Percentiles rank a stretch among this genome's conserved stretches.
phyloP scores from a whole-genome alignment of 106 monocot genomes.

The Platanthera guangdongensis region DNA sequence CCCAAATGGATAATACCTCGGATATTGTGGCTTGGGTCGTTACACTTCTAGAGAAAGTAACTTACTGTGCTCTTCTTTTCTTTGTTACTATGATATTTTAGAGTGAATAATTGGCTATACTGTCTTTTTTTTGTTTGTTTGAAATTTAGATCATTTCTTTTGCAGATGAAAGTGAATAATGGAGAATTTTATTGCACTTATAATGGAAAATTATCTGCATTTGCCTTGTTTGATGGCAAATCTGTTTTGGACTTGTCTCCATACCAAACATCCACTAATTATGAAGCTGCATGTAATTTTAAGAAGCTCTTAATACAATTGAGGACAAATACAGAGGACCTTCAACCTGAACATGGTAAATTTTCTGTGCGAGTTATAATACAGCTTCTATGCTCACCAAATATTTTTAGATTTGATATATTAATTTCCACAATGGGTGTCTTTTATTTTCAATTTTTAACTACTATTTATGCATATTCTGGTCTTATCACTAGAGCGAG shows the following conservation, averaged over 20 bases:
- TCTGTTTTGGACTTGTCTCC: slow-evolving; percentile 18
- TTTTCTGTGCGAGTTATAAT: neutral
- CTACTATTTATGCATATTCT: neutral
- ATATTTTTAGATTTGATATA: neutral
- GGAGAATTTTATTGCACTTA: slow-evolving; percentile 38
- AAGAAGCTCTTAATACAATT: slow-evolving; percentile 23
- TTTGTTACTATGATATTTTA: neutral
- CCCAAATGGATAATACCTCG: too few species aligned
- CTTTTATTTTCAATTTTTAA: neutral
- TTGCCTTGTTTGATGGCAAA: slow-evolving; percentile 65
- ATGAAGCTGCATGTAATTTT: slow-evolving; percentile 20
- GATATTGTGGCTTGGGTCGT: too few species aligned
- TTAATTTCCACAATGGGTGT: neutral
- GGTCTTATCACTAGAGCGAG: neutral
- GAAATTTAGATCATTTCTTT: neutral
- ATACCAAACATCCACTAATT: slow-evolving; percentile 55
- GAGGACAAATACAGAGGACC: slow-evolving; percentile 26
- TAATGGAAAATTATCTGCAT: slow-evolving; percentile 56
- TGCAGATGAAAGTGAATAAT: slow-evolving; percentile 45
- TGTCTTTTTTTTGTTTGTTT: neutral
- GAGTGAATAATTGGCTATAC: neutral
- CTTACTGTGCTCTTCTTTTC: neutral
- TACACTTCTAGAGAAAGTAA: neutral
- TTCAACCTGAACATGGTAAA: slow-evolving; percentile 31
- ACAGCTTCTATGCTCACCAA: neutral